A percentile compares a stretch with the other conserved stretches of the same genome.
Conservation (phyloP, 345 rosid species). For the Dipteronia sinensis region DNA sequence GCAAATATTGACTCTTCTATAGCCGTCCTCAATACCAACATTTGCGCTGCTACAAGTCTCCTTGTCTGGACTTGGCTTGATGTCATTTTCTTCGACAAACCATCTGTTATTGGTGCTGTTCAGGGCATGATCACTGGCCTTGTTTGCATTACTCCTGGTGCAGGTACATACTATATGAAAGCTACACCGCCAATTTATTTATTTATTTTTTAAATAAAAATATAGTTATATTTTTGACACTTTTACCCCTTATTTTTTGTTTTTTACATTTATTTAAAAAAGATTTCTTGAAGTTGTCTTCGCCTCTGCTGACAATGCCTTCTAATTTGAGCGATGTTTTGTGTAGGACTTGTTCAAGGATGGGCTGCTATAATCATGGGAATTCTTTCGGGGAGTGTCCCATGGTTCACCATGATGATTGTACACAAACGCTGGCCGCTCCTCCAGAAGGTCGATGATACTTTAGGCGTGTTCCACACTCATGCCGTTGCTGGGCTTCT, state of each 20-base stretch:
- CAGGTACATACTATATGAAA: conserved; percentile 30
- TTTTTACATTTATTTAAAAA: too few species aligned
- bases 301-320: too few species aligned
- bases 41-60: conserved; percentile 56
- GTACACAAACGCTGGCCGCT: conserved; percentile 47
- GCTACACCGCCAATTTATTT: too few species aligned
- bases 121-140: conserved; percentile 64
- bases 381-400: conserved; percentile 49
- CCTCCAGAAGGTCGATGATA: conserved; percentile 44
- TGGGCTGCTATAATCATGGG: conserved; percentile 58
- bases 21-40: conserved; percentile 56
- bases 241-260: too few species aligned
- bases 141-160: conserved; percentile 59
- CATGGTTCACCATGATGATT: conserved; percentile 59
- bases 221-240: too few species aligned
- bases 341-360: conserved; percentile 50
- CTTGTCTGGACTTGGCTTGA: conserved; percentile 64
- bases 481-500: conserved; percentile 55
- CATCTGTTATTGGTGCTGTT: conserved; percentile 57
- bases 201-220: too few species aligned
- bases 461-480: conserved; percentile 51
- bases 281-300: too few species aligned
- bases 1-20: conserved; percentile 49
- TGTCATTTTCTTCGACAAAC: conserved; percentile 51
- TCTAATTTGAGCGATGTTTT: too few species aligned